Evolutionary conservation across 208 protist species (phyloP), one percentile per base, ranked within the genome.

Genomic region (Leishmania turanica): DNA sequence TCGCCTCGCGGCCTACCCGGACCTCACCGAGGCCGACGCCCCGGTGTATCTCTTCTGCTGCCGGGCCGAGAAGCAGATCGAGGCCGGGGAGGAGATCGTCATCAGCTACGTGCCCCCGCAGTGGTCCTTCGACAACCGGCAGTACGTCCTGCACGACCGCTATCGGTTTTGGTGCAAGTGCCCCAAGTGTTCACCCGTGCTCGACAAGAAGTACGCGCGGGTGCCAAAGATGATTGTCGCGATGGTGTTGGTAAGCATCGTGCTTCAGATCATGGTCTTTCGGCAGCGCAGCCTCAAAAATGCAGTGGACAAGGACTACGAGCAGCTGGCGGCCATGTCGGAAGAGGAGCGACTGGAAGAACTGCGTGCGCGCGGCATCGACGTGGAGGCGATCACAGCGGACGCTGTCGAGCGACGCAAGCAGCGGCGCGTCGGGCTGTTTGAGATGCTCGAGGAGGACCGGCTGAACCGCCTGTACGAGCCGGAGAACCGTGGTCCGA

Each of bases 101-200:
- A 96, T 97, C 79, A 93, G 89, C 86, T 97, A 97, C 80, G 88
- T 97, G 27, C 95, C 95, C 13, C 84, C 91, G 51, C 79, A 85
- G 27, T 97, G 95, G 93, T 87, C 85, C 68, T 97, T 96, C 78
- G 93, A 97, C 82, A 94, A 95, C 80, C 91, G 95, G 37, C 95
- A 97, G 85, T 94, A 97, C 81, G 95, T 97, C n/a, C 83, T 97
- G 54, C 93, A 96, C 87, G 95, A 97, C 74, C 95, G 92, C 74
- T 97, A 97, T 83, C 87, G 86, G 34, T 97, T 97, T 69, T 95
- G 92, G 90, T 97, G 95, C 85, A 95, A 96, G 76, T 97, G 95
- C 84, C 90, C 92, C 53, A 93, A 92, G 75, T 97, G 95, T 68
- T 82, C 95, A 7, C 92, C 92, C 0, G 88, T 84, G 47, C 65